phyloP scores from a whole-genome alignment of 2,329 filamentous ascomycete species.

The Xylaria sp. region DNA sequence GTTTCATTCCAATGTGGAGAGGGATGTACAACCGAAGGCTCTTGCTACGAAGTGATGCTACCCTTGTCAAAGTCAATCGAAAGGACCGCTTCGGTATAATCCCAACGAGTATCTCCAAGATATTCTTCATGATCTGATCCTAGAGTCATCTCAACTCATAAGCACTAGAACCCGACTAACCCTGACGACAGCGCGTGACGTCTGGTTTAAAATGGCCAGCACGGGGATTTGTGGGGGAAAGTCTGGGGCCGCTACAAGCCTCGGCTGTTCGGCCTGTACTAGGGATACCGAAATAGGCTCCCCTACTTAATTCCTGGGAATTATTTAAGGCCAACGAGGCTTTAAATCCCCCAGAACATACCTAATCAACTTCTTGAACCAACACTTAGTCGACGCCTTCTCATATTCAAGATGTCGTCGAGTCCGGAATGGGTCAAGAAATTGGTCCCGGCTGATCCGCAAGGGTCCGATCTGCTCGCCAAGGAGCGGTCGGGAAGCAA shows the following conservation, averaged over 20 bases:
- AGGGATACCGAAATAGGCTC: neutral
- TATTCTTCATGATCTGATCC: neutral
- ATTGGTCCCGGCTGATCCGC: conserved; percentile 66
- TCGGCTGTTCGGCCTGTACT: neutral
- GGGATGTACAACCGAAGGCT: no score
- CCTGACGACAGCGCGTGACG: neutral
- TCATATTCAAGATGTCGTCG: neutral
- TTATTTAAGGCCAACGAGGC: neutral
- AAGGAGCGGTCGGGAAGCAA: conserved; percentile 69
- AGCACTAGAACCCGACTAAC: no score
- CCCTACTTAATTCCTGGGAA: neutral
- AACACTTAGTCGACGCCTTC: neutral
- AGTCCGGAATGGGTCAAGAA: conserved; percentile 61
- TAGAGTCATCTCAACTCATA: conserved; percentile 1
- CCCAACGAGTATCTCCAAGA: no score
- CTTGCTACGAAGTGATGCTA: no score
- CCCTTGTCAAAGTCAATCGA: no score
- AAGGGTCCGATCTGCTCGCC: conserved; percentile 70
- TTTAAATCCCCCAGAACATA: neutral
- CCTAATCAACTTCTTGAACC: neutral
- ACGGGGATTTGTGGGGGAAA: neutral
- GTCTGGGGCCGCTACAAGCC: neutral
- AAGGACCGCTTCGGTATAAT: no score
- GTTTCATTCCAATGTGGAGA: no score
- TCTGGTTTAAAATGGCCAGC: neutral